A percentile compares a stretch with the other conserved stretches of the same genome.
Evolutionary conservation across 306 rosid genomes (phyloP).

Genomic region (Rosa chinensis): DNA sequence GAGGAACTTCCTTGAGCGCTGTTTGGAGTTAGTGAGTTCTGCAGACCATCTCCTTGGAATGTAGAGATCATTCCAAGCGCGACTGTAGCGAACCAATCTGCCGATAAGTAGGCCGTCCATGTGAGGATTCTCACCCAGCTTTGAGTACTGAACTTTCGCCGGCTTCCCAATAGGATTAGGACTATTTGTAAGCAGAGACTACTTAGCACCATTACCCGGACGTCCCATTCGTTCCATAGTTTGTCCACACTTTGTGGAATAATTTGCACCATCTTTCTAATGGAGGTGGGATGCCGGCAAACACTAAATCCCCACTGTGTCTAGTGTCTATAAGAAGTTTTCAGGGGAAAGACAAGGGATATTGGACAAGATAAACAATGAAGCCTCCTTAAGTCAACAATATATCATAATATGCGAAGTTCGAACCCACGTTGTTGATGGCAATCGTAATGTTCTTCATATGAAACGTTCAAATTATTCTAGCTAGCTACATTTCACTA

Average conservation of each 20-base stretch:
- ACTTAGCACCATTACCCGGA: slow-evolving; percentile 18
- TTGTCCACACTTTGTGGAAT: slow-evolving; percentile 11
- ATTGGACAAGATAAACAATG: no score
- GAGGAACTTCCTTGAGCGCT: background rate
- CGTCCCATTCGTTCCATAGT: slow-evolving; percentile 36
- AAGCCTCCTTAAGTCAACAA: no score
- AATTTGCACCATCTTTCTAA: background rate
- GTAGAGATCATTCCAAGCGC: slow-evolving; percentile 31
- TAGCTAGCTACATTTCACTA: no score
- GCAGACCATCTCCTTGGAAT: background rate
- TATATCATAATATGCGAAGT: no score
- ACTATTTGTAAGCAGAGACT: slow-evolving; percentile 33
- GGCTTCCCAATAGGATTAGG: slow-evolving; percentile 28
- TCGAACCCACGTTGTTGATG: no score
- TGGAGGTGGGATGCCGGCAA: no score
- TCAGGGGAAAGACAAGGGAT: no score
- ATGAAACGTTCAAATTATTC: no score
- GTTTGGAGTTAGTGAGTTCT: no score
- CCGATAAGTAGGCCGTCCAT: slow-evolving; percentile 34
- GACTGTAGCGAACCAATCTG: slow-evolving; percentile 36
- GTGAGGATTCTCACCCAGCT: slow-evolving; percentile 11
- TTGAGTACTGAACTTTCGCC: slow-evolving; percentile 15
- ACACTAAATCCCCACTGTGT: no score
- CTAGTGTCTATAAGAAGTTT: no score
- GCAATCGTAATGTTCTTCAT: no score